These are phyloP conservation scores for Pseudocercospora crystallina DNA, from an alignment of 2,329 filamentous ascomycete genomes.

Conservation along the genomic window DNA sequence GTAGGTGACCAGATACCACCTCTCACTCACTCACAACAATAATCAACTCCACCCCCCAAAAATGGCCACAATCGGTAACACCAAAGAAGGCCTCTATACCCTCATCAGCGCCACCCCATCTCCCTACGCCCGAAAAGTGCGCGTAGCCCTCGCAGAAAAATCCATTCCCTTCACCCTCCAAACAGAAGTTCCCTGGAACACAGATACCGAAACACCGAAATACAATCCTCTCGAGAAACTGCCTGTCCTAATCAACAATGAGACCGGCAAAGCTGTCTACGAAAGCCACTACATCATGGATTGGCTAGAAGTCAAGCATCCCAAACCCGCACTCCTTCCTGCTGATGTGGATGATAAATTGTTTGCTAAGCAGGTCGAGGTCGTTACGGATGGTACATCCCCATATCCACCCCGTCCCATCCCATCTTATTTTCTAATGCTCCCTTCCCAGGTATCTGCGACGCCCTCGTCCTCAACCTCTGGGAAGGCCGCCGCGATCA, in stretches of 20 bases:
- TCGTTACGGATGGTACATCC: constrained; percentile 38
- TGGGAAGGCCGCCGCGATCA: constrained; percentile 36
- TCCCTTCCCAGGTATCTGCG: constrained; percentile 33
- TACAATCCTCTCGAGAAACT: constrained; percentile 45
- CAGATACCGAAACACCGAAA: constrained; percentile 38
- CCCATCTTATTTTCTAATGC: no score
- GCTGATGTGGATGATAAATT: constrained; percentile 30
- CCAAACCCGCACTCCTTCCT: constrained; percentile 31
- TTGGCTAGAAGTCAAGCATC: constrained; percentile 38
- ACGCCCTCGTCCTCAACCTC: constrained; percentile 39
- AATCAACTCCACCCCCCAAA: not conserved
- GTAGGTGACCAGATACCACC: not conserved
- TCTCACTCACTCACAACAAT: not conserved
- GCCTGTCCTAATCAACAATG: constrained; percentile 37
- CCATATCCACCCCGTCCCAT: not conserved
- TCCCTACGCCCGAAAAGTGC: constrained; percentile 44
- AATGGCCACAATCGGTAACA: not conserved
- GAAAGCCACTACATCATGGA: constrained; percentile 42
- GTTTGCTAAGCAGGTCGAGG: constrained; percentile 37
- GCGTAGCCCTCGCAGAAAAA: constrained; percentile 42
- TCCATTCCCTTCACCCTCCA: constrained; percentile 41
- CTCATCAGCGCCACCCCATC: constrained; percentile 39
- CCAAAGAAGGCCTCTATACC: constrained; percentile 21
- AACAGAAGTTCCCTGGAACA: constrained; percentile 47
- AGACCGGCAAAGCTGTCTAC: constrained; percentile 34